These are phyloP conservation scores for Lepidium aucheri DNA, from an alignment of 345 rosid species.

Conservation along the genomic window DNA sequence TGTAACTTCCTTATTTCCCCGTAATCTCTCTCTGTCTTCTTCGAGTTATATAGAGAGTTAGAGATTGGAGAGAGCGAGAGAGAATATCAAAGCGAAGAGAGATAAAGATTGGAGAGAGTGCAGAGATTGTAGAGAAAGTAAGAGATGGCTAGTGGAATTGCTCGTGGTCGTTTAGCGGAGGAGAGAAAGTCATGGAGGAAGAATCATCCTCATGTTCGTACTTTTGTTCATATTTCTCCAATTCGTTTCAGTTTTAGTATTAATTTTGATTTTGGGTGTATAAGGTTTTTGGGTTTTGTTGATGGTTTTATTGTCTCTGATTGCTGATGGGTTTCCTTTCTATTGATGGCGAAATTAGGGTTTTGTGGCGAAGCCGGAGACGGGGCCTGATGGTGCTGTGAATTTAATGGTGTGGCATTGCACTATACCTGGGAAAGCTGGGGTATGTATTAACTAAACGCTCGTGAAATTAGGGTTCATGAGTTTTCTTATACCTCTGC, in stretches of 20 bases:
- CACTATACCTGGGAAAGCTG: slow-evolving; percentile 90
- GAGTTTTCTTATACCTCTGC: background rate
- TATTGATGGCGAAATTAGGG: slow-evolving; percentile 46
- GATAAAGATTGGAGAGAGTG: background rate
- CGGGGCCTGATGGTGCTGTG: slow-evolving; percentile 61
- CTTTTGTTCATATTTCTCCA: background rate
- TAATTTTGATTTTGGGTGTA: background rate
- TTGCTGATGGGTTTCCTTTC: background rate
- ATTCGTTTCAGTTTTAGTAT: background rate
- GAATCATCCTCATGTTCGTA: slow-evolving; percentile 91
- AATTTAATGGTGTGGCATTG: slow-evolving; percentile 98
- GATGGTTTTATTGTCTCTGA: background rate
- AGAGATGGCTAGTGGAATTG: slow-evolving; percentile 81
- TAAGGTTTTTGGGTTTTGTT: background rate
- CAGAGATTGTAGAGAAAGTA: background rate
- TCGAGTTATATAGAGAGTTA: slow-evolving; percentile 5
- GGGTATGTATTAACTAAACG: slow-evolving; percentile 38
- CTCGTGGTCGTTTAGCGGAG: slow-evolving; percentile 91
- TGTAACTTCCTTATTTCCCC: background rate
- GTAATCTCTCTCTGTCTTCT: slow-evolving; percentile 3
- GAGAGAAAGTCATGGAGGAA: slow-evolving; percentile 95
- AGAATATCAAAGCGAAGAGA: background rate
- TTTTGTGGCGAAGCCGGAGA: slow-evolving; percentile 97
- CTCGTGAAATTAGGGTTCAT: background rate
- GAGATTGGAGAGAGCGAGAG: background rate